These are phyloP conservation scores for Fusarium palustre DNA, from an alignment of 2,329 filamentous ascomycete genomes.

Conservation along the genomic window DNA sequence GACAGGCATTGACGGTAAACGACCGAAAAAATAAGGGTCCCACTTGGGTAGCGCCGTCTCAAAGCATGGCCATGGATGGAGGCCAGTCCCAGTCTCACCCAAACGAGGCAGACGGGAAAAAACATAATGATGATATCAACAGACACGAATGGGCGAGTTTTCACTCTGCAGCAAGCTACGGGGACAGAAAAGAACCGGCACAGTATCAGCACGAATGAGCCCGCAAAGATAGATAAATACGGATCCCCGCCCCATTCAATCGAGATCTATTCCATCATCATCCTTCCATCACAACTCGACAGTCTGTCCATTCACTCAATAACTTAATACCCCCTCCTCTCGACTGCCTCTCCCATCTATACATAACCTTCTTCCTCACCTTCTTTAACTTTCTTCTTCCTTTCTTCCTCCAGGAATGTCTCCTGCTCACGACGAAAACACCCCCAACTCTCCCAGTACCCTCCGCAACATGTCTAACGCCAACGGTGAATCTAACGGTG, in stretches of 20 bases:
- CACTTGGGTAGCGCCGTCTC: constrained; percentile 40
- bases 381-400: neutral
- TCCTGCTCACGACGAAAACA: constrained; percentile 66
- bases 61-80: constrained; percentile 9
- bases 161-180: constrained; percentile 8
- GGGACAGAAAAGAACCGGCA: constrained; percentile 1
- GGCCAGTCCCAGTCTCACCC: constrained; percentile 2
- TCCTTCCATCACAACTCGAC: constrained; percentile 18
- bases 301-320: constrained; percentile 26
- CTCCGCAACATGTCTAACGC: constrained; percentile 36
- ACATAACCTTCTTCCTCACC: constrained; percentile 17
- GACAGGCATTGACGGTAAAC: constrained; percentile 36
- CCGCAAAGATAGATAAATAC: constrained; percentile 36
- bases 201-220: constrained; percentile 1
- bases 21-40: constrained; percentile 23
- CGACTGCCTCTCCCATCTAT: constrained; percentile 25
- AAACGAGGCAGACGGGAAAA: constrained; percentile 8
- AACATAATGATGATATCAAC: constrained; percentile 39
- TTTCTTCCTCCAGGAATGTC: neutral
- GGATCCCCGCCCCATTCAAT: constrained; percentile 35
- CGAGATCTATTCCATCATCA: constrained; percentile 20
- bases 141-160: constrained; percentile 30
- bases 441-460: constrained; percentile 33
- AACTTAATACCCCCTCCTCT: constrained; percentile 36
- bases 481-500: constrained; percentile 18